These are phyloP conservation scores for Narthecium ossifragum DNA, from an alignment of 106 monocot species.

Conservation along the genomic window DNA sequence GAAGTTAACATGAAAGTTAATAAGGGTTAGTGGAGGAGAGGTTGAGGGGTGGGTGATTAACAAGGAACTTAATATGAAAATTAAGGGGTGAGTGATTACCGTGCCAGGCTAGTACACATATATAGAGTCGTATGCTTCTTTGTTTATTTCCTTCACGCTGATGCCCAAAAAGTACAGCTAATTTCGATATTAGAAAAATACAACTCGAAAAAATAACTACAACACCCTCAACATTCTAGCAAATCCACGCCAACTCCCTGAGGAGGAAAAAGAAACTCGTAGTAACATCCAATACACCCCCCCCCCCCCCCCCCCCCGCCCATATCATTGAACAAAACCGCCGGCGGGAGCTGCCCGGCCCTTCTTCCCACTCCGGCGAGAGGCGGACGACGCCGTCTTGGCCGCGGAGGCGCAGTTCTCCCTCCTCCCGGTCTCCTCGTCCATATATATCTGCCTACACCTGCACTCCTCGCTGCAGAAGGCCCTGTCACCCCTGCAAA, in stretches of 20 bases:
- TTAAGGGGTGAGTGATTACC: too few species aligned
- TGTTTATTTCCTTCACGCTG: too few species aligned
- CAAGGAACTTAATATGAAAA: too few species aligned
- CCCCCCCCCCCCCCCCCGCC: not conserved
- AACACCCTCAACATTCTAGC: not conserved
- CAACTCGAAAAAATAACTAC: not conserved
- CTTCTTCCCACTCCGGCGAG: not conserved
- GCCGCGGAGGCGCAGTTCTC: conserved; percentile 8
- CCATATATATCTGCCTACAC: conserved; percentile 28
- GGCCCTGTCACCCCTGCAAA: conserved; percentile 25
- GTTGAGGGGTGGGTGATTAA: too few species aligned
- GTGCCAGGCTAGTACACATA: too few species aligned
- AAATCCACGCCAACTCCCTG: not conserved
- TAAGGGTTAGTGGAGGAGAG: too few species aligned
- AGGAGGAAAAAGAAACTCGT: not conserved
- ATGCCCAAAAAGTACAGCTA: too few species aligned
- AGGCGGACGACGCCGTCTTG: not conserved
- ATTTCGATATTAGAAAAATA: too few species aligned
- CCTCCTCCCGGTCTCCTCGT: conserved; percentile 20
- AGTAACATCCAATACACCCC: not conserved
- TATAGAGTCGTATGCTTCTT: too few species aligned
- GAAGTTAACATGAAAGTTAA: too few species aligned
- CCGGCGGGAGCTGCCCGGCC: not conserved
- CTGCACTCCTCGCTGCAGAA: conserved; percentile 44
- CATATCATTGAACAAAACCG: conserved; percentile 1